These are phyloP conservation scores for Coemansia sp. DNA, from an alignment of 192 early-diverging fungal genomes.

Conservation along the genomic window DNA sequence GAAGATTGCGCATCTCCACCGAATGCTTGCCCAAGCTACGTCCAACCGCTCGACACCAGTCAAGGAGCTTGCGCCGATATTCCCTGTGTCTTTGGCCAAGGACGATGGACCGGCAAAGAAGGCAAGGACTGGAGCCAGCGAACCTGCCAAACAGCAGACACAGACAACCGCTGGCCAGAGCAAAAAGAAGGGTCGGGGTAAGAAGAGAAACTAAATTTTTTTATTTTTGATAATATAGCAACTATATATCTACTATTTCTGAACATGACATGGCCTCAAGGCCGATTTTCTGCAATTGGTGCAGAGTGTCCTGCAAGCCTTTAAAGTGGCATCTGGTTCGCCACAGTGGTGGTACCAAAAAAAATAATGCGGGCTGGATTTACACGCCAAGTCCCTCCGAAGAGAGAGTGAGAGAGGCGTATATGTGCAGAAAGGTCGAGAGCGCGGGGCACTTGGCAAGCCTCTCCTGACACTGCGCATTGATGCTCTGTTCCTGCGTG, in stretches of 20 bases:
- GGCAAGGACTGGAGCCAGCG: slow-evolving; percentile 15
- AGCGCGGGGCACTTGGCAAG: neutral
- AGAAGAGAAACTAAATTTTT: neutral
- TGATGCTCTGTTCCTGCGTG: neutral
- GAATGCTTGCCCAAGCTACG: slow-evolving; percentile 32
- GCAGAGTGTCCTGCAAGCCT: neutral
- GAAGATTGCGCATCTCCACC: slow-evolving; percentile 38
- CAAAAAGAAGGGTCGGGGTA: slow-evolving; percentile 21
- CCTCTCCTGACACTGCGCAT: slow-evolving; percentile 1
- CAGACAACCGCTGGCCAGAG: slow-evolving; percentile 5
- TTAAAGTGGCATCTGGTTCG: slow-evolving; percentile 1
- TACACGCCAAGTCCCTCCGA: neutral
- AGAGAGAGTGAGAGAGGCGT: neutral
- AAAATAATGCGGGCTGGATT: neutral
- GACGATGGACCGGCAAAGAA: slow-evolving; percentile 13
- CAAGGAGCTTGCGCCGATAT: slow-evolving; percentile 36
- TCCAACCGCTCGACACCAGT: slow-evolving; percentile 23
- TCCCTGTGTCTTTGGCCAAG: slow-evolving; percentile 15
- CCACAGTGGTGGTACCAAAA: slow-evolving; percentile 9
- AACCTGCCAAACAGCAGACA: slow-evolving; percentile 18
- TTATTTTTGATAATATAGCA: neutral
- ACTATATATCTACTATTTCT: neutral
- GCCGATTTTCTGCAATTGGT: too few species aligned
- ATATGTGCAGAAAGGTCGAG: neutral
- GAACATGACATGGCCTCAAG: neutral